Percentiles rank a stretch among this genome's conserved stretches.
phyloP scores from a whole-genome alignment of 2,329 filamentous ascomycete species.

The Hypoxylon sp. region DNA sequence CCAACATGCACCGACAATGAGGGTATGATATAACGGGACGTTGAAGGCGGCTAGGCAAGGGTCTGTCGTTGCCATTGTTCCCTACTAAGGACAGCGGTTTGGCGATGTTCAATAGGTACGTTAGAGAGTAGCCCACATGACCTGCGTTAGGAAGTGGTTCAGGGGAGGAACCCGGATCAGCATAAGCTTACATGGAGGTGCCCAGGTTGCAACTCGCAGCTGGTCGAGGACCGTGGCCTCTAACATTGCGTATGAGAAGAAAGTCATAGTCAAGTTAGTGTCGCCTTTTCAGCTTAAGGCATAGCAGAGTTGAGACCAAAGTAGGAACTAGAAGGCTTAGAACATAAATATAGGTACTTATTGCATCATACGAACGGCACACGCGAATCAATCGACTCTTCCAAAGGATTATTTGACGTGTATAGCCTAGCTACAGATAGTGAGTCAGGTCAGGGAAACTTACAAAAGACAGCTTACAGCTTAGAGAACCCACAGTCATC shows the following conservation, averaged over 20 bases:
- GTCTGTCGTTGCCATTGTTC: background rate
- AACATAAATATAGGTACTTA: too few relatives aligned
- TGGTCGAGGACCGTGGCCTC: background rate
- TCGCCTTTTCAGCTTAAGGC: too few relatives aligned
- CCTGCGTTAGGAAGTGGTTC: background rate
- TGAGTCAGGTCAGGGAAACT: background rate
- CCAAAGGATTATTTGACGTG: too few relatives aligned
- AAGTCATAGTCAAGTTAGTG: too few relatives aligned
- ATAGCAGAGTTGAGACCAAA: too few relatives aligned
- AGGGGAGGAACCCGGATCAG: background rate
- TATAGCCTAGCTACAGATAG: too few relatives aligned
- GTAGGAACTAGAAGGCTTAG: too few relatives aligned
- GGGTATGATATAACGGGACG: background rate
- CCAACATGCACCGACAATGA: background rate
- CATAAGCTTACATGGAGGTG: background rate
- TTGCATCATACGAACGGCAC: too few relatives aligned
- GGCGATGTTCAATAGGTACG: background rate
- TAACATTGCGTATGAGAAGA: too few relatives aligned
- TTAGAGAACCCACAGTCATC: conserved; percentile 35
- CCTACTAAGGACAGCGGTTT: background rate
- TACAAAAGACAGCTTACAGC: background rate
- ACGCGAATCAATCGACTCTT: too few relatives aligned
- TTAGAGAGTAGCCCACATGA: background rate
- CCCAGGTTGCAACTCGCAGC: background rate
- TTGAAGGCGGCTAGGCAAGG: background rate